A percentile compares a stretch with the other conserved stretches of the same genome.
Evolutionary conservation across 2,329 filamentous ascomycete genomes (phyloP).

Genomic region (Aspergillus floridensis): DNA sequence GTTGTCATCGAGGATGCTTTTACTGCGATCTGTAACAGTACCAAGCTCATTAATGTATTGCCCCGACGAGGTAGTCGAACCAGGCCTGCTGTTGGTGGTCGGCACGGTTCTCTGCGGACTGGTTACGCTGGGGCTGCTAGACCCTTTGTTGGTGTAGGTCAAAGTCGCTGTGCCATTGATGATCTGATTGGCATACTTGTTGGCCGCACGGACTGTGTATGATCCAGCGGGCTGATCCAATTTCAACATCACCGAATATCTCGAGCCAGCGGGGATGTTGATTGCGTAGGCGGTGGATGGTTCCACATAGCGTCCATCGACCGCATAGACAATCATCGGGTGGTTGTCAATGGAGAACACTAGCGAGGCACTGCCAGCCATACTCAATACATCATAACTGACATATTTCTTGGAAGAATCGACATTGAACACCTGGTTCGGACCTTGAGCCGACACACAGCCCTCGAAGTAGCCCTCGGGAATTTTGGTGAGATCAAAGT

Average conservation of each 20-base stretch:
- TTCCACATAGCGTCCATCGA: conserved; percentile 45
- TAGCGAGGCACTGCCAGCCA: conserved; percentile 50
- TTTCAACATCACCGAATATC: conserved; percentile 44
- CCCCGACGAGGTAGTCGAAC: conserved; percentile 27
- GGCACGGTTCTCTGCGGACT: not conserved
- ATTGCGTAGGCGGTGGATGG: conserved; percentile 38
- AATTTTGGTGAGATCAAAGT: conserved; percentile 24
- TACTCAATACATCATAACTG: conserved; percentile 56
- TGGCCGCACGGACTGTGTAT: conserved; percentile 50
- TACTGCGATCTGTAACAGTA: conserved; percentile 31
- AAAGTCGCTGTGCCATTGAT: conserved; percentile 53
- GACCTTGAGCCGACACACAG: conserved; percentile 50
- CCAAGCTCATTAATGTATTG: conserved; percentile 54
- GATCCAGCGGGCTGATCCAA: conserved; percentile 37
- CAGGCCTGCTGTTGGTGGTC: conserved; percentile 32
- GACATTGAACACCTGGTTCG: conserved; percentile 46
- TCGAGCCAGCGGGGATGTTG: conserved; percentile 37
- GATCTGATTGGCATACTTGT: conserved; percentile 52
- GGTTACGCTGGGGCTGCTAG: not conserved
- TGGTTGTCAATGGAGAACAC: conserved; percentile 49
- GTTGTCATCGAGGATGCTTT: conserved; percentile 46
- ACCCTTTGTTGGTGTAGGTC: conserved; percentile 30
- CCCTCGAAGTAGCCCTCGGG: conserved; percentile 29
- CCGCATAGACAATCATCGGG: conserved; percentile 44
- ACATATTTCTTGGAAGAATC: conserved; percentile 46